These are phyloP conservation scores for Fusarium armeniacum DNA, from an alignment of 2,329 filamentous ascomycete genomes.

Conservation along the genomic window DNA sequence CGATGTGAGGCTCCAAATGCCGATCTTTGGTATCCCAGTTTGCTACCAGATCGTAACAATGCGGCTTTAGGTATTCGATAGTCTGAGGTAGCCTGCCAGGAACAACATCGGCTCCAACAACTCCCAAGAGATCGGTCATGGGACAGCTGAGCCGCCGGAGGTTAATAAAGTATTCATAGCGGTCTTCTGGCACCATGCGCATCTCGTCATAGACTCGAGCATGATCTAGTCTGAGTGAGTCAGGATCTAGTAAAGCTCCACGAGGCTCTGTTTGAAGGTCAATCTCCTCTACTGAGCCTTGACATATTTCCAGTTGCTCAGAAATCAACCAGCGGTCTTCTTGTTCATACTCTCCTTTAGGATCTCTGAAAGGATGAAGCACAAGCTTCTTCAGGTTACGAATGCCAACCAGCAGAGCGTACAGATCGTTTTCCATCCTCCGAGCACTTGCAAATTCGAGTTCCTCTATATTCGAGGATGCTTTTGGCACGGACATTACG, in stretches of 20 bases:
- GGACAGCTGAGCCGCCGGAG: not conserved
- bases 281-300: not conserved
- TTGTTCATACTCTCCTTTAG: too few species aligned
- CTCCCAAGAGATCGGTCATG: not conserved
- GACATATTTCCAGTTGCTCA: not conserved
- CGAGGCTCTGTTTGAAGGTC: not conserved
- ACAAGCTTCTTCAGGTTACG: not conserved
- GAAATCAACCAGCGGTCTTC: not conserved
- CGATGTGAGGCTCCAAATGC: not conserved
- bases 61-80: not conserved
- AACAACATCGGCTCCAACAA: accelerated
- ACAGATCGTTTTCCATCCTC: accelerated
- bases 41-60: not conserved
- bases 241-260: not conserved
- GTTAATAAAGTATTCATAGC: accelerated
- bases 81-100: not conserved
- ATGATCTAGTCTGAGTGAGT: not conserved
- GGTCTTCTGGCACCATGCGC: not conserved
- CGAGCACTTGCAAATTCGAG: not conserved
- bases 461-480: not conserved
- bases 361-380: not conserved
- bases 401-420: not conserved
- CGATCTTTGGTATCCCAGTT: not conserved
- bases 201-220: not conserved
- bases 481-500: not conserved